phyloP scores from a whole-genome alignment of 2,329 filamentous ascomycete genomes.

The Penicillium rolfsii region DNA sequence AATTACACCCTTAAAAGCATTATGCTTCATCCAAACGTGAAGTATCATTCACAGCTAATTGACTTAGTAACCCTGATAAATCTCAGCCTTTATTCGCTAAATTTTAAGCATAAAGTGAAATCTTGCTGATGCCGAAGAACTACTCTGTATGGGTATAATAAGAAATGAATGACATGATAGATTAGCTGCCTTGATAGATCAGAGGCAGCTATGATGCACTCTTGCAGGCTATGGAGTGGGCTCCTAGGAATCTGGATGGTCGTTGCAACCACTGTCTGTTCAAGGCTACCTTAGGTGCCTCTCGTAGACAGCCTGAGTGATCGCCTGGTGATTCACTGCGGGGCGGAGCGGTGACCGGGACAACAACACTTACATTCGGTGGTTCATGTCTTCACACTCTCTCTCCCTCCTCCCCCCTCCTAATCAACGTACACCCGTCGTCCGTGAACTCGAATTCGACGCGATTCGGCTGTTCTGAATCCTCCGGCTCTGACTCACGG shows the following conservation, averaged over 20 bases:
- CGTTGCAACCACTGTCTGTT: neutral
- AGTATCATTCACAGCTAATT: neutral
- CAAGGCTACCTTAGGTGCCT: neutral
- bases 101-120: neutral
- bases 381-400: constrained; percentile 8
- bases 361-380: constrained; percentile 17
- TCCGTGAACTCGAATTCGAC: constrained; percentile 1
- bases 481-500: neutral
- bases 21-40: neutral
- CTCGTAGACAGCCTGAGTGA: neutral
- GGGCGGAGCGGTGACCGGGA: constrained; percentile 28
- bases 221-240: neutral
- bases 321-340: constrained; percentile 14
- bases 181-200: neutral
- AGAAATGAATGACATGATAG: neutral
- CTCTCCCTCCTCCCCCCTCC: constrained; percentile 6
- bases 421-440: neutral
- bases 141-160: neutral
- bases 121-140: neutral
- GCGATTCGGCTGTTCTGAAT: constrained; percentile 19
- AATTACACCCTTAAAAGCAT: neutral
- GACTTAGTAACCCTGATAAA: neutral
- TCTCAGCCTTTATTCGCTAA: neutral
- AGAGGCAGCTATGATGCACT: neutral
- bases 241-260: neutral